phyloP scores from a whole-genome alignment of 768 basidiomycete species.

The Clavulina sp. region DNA sequence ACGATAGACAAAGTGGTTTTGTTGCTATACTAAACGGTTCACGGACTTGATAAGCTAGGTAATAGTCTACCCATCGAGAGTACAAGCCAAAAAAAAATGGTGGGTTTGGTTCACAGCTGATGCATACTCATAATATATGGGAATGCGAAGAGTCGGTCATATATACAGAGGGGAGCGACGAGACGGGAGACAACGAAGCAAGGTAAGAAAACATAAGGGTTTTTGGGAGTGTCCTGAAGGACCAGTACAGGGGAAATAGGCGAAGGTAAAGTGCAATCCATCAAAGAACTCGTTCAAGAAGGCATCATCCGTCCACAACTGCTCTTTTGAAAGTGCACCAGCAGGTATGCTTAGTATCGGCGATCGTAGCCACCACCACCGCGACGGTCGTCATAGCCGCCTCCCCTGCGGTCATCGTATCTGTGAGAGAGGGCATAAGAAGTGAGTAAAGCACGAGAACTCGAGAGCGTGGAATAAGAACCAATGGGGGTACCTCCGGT shows the following conservation, averaged over 20 bases:
- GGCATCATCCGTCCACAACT: neutral
- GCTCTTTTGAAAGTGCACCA: neutral
- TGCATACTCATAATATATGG: too few species aligned
- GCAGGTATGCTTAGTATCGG: neutral
- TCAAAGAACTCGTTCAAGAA: neutral
- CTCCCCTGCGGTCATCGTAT: neutral
- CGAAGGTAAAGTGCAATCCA: neutral
- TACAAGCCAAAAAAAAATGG: too few species aligned
- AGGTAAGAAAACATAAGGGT: neutral
- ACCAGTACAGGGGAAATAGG: neutral
- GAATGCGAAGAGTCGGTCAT: too few species aligned
- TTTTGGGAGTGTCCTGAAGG: neutral
- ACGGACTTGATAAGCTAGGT: too few species aligned
- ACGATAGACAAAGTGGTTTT: too few species aligned
- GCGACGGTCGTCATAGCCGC: neutral
- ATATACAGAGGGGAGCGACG: neutral
- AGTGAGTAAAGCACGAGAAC: neutral
- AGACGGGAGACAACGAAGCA: neutral
- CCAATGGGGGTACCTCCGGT: conserved; percentile 22
- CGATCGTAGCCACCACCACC: neutral
- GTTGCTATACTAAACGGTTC: too few species aligned
- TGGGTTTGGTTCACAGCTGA: too few species aligned
- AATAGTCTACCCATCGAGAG: too few species aligned
- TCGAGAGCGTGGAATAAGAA: neutral
- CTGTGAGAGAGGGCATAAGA: neutral